Base-by-base conservation (phyloP, 2,329 filamentous ascomycete species). In the Trichophyton verrucosum region DNA sequence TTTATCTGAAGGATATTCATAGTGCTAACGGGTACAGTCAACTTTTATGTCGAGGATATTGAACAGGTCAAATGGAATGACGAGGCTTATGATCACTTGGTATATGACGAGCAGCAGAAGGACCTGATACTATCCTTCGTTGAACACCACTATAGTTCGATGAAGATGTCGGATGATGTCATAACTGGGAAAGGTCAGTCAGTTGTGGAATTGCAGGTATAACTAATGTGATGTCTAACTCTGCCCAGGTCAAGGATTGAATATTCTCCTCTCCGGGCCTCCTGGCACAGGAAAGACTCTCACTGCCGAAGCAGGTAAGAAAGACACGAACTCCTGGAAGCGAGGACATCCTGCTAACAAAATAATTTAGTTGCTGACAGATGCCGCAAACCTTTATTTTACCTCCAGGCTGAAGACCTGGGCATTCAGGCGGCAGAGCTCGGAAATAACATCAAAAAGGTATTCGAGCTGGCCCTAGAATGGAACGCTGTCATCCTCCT, bases 41-140 rank as follows among this genome's bases (percentile, higher is more conserved):
- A 49, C 30, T 60, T 61, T 30, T 60, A 60, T 55, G 30, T 62
- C 38, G 61, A 78, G 44, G 74, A 79, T 57, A 71, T 79, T 61
- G 65, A 69, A 44, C 72, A 74, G 2, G 68, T 79, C 53, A 57
- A 67, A 4, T 79, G 77, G 78, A 79, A 80, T 64, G 72, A 75
- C 61, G 66, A 73, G 5, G 77, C 78, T 0, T 80, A 74, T 64
- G 73, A 74, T 2, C 75, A 79, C 49, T 71, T 80, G 3, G 78
- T 80, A 3, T 78, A 78, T 64, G 73, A 77, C 47, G 73, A 77
- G 33, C 71, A 77, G 61, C 75, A 78, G 40, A 80, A 80, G 65
- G 75, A 78, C 36, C 64, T 80, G 6, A 72, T 80, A 1, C 67
- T 78, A 15, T 78, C 77, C 1, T 79, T 79, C 65, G 77, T 80